Evolutionary conservation across 169 alveolate genomes (phyloP).

Genomic region (Cardiosporidium cionae): DNA sequence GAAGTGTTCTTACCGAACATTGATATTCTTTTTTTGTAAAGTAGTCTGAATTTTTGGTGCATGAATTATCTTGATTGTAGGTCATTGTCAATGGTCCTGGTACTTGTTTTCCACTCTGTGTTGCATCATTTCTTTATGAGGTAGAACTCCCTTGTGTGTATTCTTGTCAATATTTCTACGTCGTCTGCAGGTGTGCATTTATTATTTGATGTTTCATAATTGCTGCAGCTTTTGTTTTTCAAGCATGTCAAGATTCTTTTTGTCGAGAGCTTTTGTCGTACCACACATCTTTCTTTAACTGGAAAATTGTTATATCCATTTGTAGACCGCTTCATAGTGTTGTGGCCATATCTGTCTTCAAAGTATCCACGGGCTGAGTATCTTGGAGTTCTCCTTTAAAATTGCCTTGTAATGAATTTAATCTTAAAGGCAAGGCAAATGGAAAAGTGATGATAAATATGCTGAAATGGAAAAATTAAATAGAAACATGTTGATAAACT

Average conservation of each 20-base stretch:
- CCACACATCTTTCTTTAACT: not conserved
- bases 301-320: conserved; percentile 11
- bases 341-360: conserved; percentile 1
- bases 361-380: not conserved
- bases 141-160: no score
- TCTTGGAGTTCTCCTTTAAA: no score
- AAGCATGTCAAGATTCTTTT: not conserved
- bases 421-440: no score
- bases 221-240: not conserved
- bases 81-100: not conserved
- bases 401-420: no score
- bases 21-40: no score
- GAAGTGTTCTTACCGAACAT: not conserved
- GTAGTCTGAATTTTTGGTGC: not conserved
- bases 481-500: no score
- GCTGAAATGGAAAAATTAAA: no score
- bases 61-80: not conserved
- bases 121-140: not conserved
- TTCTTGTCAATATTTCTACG: no score
- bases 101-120: not conserved
- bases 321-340: not conserved
- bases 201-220: not conserved
- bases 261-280: conserved; percentile 23
- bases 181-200: not conserved
- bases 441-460: no score